Evolutionary conservation across 805 yeast species (phyloP).

Genomic region (Lipomyces anomalus): DNA sequence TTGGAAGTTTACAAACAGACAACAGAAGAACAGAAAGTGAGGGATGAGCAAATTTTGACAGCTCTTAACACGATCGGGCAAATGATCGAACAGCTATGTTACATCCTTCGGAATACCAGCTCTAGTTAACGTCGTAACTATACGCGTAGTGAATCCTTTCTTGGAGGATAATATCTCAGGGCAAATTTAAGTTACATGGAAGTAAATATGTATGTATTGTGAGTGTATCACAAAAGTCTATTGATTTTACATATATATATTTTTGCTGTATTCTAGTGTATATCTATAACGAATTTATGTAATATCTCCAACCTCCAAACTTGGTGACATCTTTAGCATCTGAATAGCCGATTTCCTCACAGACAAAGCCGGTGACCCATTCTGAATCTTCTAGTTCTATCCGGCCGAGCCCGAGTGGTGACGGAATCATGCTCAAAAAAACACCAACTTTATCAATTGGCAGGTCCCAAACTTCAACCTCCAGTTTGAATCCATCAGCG

Average conservation of each 20-base stretch:
- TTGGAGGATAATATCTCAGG: too few relatives aligned
- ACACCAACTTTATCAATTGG: slow-evolving; percentile 63
- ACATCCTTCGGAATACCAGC: too few relatives aligned
- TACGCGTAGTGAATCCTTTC: too few relatives aligned
- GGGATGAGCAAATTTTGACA: slow-evolving; percentile 10
- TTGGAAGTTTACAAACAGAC: slow-evolving; percentile 8
- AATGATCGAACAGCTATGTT: slow-evolving; percentile 2
- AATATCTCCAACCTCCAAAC: slow-evolving; percentile 67
- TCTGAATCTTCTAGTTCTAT: slow-evolving; percentile 66
- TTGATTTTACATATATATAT: too few relatives aligned
- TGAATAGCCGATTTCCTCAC: slow-evolving; percentile 76
- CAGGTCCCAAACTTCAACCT: slow-evolving; percentile 63
- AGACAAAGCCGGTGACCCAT: slow-evolving; percentile 73
- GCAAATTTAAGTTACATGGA: too few relatives aligned
- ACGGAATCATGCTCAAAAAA: slow-evolving; percentile 72
- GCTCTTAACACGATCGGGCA: slow-evolving; percentile 6
- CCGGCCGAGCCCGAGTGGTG: slow-evolving; percentile 82
- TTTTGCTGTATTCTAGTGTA: too few relatives aligned
- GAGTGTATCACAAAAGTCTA: too few relatives aligned
- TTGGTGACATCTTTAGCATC: slow-evolving; percentile 65
- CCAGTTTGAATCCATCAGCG: slow-evolving; percentile 48
- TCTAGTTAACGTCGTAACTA: too few relatives aligned
- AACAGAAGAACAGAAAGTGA: slow-evolving; percentile 9
- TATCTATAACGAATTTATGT: too few relatives aligned
- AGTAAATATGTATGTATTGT: too few relatives aligned